Conservation (phyloP, 2,329 filamentous ascomycete genomes). For the Diaporthe destruens region DNA sequence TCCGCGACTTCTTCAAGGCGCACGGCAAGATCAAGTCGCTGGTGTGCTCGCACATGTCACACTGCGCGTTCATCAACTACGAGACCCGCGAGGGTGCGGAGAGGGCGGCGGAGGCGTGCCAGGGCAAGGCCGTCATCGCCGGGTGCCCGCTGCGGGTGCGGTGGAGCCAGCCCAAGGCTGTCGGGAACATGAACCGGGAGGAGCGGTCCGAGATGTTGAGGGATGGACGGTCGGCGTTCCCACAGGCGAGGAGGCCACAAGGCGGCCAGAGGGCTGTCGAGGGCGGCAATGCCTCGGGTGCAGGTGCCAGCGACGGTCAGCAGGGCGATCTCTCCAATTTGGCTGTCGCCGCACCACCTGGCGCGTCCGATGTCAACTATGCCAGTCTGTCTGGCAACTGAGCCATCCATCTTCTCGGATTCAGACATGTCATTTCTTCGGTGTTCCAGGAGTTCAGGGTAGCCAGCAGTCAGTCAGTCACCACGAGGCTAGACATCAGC, state of each 20-base stretch:
- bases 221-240: constrained; percentile 76
- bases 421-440: constrained; percentile 37
- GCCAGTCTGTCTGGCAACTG: constrained; percentile 80
- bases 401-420: neutral
- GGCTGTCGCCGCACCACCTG: constrained; percentile 81
- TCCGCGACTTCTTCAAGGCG: constrained; percentile 89
- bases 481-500: constrained; percentile 1
- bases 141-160: constrained; percentile 91
- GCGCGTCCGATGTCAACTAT: constrained; percentile 82
- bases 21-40: constrained; percentile 93
- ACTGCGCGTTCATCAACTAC: constrained; percentile 97
- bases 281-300: constrained; percentile 46
- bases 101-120: constrained; percentile 83
- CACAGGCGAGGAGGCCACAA: constrained; percentile 57
- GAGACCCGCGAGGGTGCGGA: constrained; percentile 87
- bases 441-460: constrained; percentile 49
- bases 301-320: constrained; percentile 44
- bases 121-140: constrained; percentile 89
- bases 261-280: constrained; percentile 50
- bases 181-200: constrained; percentile 92
- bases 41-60: constrained; percentile 95
- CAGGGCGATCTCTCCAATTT: constrained; percentile 49
- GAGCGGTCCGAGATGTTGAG: constrained; percentile 84
- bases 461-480: neutral
- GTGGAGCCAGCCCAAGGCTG: constrained; percentile 92